Evolutionary conservation across 1,139 yeast species (phyloP).

Genomic region (Saccharomyces hybrid): DNA sequence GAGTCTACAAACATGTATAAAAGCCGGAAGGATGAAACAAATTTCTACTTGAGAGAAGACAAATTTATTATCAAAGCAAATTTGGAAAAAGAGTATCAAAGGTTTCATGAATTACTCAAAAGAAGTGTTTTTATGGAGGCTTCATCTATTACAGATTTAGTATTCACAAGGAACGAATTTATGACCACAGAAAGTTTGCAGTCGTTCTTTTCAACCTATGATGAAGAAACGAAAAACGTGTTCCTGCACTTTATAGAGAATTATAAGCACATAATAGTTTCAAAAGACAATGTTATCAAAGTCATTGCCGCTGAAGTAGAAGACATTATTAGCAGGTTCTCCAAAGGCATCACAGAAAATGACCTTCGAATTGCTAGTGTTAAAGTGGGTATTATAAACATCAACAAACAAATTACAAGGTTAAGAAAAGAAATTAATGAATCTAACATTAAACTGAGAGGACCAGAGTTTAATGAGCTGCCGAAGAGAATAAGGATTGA

Average conservation of each 20-base stretch:
- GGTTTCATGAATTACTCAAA: slow-evolving; percentile 10
- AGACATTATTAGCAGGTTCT: slow-evolving; percentile 6
- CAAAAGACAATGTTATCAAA: slow-evolving; percentile 16
- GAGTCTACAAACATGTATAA: slow-evolving; percentile 5
- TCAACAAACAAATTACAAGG: slow-evolving; percentile 13
- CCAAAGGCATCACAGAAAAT: slow-evolving; percentile 25
- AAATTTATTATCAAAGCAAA: slow-evolving; percentile 13
- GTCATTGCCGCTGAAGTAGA: slow-evolving; percentile 12
- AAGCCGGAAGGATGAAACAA: slow-evolving; percentile 12
- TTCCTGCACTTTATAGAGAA: slow-evolving; percentile 18
- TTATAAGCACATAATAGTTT: slow-evolving; percentile 14
- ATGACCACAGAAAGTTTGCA: slow-evolving; percentile 11
- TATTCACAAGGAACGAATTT: slow-evolving; percentile 20
- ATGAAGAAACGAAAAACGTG: slow-evolving; percentile 12
- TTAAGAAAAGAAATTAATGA: slow-evolving; percentile 13
- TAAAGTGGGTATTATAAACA: slow-evolving; percentile 19
- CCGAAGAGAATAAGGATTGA: slow-evolving; percentile 15
- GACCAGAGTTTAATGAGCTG: slow-evolving; percentile 5
- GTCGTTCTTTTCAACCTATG: slow-evolving; percentile 4
- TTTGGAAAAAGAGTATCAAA: slow-evolving; percentile 11
- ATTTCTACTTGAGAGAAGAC: slow-evolving; percentile 17
- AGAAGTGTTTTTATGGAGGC: slow-evolving; percentile 14
- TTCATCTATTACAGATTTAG: slow-evolving; percentile 19
- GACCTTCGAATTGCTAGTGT: slow-evolving; percentile 31
- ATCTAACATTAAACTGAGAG: slow-evolving; percentile 9